A percentile compares a stretch with the other conserved stretches of the same genome.
These are phyloP conservation scores for Allium cepa DNA, from an alignment of 106 monocot genomes.

Conservation along the genomic window DNA sequence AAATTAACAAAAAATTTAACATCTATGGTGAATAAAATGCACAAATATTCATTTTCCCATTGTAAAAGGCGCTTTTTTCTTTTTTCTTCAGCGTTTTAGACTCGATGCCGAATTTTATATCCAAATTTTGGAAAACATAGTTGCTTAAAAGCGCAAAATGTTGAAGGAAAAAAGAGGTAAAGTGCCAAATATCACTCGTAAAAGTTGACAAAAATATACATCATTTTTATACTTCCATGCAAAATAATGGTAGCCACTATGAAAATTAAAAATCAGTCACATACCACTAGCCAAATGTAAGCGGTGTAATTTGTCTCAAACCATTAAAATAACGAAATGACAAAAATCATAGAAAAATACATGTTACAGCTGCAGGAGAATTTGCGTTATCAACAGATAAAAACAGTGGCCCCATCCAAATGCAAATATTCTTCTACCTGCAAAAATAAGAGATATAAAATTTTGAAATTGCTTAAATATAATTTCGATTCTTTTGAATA, in stretches of 20 bases:
- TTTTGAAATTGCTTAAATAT: background rate
- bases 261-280: background rate
- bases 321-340: background rate
- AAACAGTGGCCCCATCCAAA: conserved; percentile 25
- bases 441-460: conserved; percentile 1
- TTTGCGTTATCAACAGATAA: conserved; percentile 18
- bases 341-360: conserved; percentile 2
- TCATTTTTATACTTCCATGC: background rate
- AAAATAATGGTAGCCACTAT: background rate
- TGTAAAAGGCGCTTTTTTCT: no score
- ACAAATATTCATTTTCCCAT: no score
- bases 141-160: no score
- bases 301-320: background rate
- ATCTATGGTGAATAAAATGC: no score
- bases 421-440: conserved; percentile 5
- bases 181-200: background rate
- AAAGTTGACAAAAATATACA: background rate
- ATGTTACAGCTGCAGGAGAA: conserved; percentile 15
- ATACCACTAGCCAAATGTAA: background rate
- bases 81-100: no score
- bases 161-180: background rate
- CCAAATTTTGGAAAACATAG: no score
- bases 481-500: no score
- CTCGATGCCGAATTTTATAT: no score
- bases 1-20: no score